Conservation (phyloP, 2,329 filamentous ascomycete species). For the Sarocladium strictum region DNA sequence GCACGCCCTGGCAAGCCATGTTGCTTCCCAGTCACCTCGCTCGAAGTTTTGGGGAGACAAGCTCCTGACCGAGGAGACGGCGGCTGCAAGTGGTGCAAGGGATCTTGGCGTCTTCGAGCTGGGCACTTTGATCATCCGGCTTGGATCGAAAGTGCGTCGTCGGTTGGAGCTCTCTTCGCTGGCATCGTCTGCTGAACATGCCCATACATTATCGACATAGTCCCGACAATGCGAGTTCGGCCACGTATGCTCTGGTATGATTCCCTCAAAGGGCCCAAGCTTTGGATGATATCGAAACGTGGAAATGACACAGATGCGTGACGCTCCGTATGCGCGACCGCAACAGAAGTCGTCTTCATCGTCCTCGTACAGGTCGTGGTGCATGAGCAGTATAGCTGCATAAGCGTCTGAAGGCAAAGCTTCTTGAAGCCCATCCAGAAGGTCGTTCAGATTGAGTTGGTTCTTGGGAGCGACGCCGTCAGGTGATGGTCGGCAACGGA, state of each 20-base stretch:
- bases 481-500: slow-evolving; percentile 43
- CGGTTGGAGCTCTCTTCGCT: neutral
- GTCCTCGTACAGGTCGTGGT: slow-evolving; percentile 60
- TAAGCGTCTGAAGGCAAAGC: slow-evolving; percentile 54
- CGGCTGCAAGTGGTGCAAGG: neutral
- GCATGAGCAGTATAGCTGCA: slow-evolving; percentile 47
- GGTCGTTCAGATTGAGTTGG: slow-evolving; percentile 55
- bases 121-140: neutral
- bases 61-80: neutral
- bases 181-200: neutral
- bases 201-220: slow-evolving; percentile 38
- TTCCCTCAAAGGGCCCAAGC: slow-evolving; percentile 31
- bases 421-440: slow-evolving; percentile 50
- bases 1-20: neutral
- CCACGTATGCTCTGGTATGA: slow-evolving; percentile 52
- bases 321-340: slow-evolving; percentile 59
- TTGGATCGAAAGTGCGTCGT: neutral
- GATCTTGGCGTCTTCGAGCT: neutral
- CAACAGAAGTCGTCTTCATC: slow-evolving; percentile 63
- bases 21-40: neutral
- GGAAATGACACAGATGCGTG: slow-evolving; percentile 56
- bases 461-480: slow-evolving; percentile 36
- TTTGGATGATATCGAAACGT: slow-evolving; percentile 55
- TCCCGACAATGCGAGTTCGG: slow-evolving; percentile 54
- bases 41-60: neutral